A percentile compares a stretch with the other conserved stretches of the same genome.
phyloP scores from a whole-genome alignment of 2,329 filamentous ascomycete species.

The Pseudogymnoascus sp. region DNA sequence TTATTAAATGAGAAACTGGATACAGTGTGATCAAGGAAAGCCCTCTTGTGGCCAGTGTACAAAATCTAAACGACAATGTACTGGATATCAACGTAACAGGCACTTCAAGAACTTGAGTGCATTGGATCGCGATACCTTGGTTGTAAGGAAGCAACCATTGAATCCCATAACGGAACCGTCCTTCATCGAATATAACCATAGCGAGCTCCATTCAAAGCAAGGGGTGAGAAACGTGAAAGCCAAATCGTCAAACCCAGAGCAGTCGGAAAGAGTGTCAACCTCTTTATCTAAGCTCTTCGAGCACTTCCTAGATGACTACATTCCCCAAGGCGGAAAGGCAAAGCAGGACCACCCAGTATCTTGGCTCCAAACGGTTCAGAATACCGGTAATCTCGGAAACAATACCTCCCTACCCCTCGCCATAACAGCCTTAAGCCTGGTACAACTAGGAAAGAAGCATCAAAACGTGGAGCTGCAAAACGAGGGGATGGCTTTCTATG shows the following conservation, averaged over 20 bases:
- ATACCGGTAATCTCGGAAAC: constrained; percentile 11
- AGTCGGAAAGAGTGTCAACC: neutral
- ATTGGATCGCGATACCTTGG: constrained; percentile 14
- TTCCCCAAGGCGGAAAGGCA: constrained; percentile 13
- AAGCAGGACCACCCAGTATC: constrained; percentile 13
- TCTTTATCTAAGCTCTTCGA: constrained; percentile 14
- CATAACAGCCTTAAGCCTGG: constrained; percentile 15
- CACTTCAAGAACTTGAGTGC: constrained; percentile 17
- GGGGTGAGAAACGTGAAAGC: constrained; percentile 11
- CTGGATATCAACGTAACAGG: constrained; percentile 16
- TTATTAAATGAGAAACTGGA: constrained; percentile 12
- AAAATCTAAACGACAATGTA: constrained; percentile 14
- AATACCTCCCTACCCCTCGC: constrained; percentile 14
- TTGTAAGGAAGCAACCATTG: constrained; percentile 14
- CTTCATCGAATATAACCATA: constrained; percentile 14
- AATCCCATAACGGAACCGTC: constrained; percentile 14
- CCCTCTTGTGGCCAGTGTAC: constrained; percentile 16
- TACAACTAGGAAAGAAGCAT: constrained; percentile 14
- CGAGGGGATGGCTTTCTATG: constrained; percentile 15
- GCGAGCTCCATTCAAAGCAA: constrained; percentile 14
- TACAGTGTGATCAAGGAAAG: constrained; percentile 14
- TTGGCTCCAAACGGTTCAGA: constrained; percentile 15
- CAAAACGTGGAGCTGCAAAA: constrained; percentile 12
- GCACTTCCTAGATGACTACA: constrained; percentile 13
- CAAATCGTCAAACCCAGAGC: constrained; percentile 12